Conservation (phyloP, 208 protist species). For the Histomonas meleagridis region DNA sequence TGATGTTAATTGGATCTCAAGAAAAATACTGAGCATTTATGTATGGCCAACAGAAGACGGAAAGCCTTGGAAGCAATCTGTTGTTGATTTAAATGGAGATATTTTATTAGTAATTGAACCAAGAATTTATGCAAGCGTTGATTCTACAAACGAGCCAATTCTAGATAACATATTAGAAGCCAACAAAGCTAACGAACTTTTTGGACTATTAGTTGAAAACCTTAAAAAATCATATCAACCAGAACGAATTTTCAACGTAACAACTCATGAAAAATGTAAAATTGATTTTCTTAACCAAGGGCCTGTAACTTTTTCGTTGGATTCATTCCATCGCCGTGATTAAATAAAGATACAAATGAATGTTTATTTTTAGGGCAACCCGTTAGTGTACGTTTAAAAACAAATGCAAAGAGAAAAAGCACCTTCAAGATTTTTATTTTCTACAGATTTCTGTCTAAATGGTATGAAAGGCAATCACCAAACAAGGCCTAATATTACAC, state of each 20-base stretch:
- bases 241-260: not conserved
- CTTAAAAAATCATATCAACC: not conserved
- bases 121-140: not conserved
- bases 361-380: too few relatives aligned
- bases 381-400: too few relatives aligned
- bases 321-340: not conserved
- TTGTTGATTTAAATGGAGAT: not conserved
- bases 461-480: not conserved
- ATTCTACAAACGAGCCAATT: not conserved
- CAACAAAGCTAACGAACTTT: not conserved
- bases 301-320: not conserved
- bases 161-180: not conserved
- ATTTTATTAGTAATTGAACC: not conserved
- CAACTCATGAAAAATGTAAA: not conserved
- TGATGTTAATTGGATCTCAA: not conserved
- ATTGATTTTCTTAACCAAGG: not conserved
- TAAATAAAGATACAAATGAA: too few relatives aligned
- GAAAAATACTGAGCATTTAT: not conserved
- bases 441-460: constrained; percentile 1
- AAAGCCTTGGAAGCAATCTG: not conserved
- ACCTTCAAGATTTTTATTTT: too few relatives aligned
- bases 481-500: not conserved
- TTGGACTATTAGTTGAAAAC: not conserved
- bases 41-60: not conserved
- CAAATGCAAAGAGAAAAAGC: too few relatives aligned